Percentiles rank a stretch among this genome's conserved stretches.
Evolutionary conservation across 495 filamentous ascomycete species (phyloP).

Genomic region (Penicillium bovifimosum): DNA sequence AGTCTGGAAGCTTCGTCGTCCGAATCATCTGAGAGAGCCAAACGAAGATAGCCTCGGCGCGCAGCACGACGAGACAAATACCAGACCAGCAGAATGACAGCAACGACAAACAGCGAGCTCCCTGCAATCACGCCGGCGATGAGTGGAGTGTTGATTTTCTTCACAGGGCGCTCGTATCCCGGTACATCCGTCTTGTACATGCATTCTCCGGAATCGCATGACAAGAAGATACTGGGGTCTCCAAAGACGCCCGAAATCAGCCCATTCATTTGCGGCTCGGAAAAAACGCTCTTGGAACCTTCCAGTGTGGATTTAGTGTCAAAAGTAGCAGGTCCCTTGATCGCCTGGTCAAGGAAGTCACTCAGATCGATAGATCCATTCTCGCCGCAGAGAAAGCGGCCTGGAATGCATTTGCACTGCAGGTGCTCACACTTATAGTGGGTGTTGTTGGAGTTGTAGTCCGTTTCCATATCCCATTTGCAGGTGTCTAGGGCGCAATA

Average conservation of each 20-base stretch:
- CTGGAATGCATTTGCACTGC: constrained; percentile 80
- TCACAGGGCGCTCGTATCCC: constrained; percentile 80
- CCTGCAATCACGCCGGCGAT: constrained; percentile 93
- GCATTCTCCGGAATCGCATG: constrained; percentile 85
- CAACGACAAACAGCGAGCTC: constrained; percentile 79
- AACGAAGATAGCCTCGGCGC: constrained; percentile 61
- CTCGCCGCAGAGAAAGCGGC: constrained; percentile 88
- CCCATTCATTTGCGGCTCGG: constrained; percentile 84
- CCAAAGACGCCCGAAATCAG: constrained; percentile 86
- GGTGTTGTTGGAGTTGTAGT: constrained; percentile 71
- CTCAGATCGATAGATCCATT: constrained; percentile 85
- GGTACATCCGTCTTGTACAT: constrained; percentile 87
- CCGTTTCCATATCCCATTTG: constrained; percentile 60
- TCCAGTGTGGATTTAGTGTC: constrained; percentile 59
- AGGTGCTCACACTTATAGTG: constrained; percentile 79
- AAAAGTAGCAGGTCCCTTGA: constrained; percentile 83
- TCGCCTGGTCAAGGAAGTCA: constrained; percentile 73
- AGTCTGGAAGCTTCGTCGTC: constrained; percentile 85
- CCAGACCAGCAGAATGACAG: constrained; percentile 78
- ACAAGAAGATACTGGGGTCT: constrained; percentile 77
- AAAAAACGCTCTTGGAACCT: constrained; percentile 63
- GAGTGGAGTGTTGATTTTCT: constrained; percentile 93
- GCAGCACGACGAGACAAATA: constrained; percentile 70
- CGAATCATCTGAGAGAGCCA: constrained; percentile 76
- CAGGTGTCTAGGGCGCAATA: constrained; percentile 87